A percentile compares a stretch with the other conserved stretches of the same genome.
Conservation (phyloP, 2,329 filamentous ascomycete genomes). For the Colletotrichum spaethianum region DNA sequence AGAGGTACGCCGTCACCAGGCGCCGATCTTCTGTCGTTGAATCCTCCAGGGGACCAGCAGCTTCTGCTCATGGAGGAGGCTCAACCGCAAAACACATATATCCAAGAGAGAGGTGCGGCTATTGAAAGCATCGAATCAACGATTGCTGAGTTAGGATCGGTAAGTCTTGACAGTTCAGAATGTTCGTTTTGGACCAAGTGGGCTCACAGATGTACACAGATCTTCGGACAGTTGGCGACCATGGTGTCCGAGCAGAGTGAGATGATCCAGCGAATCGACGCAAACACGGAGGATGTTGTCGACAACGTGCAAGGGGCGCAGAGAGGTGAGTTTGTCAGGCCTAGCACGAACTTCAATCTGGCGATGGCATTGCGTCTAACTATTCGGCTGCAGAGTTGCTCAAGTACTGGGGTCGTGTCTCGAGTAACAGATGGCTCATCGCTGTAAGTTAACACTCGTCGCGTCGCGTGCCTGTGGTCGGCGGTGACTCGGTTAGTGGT, state of each 20-base stretch:
- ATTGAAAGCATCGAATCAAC: slow-evolving; percentile 98
- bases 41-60: slow-evolving; percentile 89
- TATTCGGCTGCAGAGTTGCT: slow-evolving; percentile 74
- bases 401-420: slow-evolving; percentile 96
- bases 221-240: slow-evolving; percentile 93
- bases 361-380: slow-evolving; percentile 1
- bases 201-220: slow-evolving; percentile 53
- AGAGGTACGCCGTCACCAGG: slow-evolving; percentile 77
- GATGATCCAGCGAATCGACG: slow-evolving; percentile 97
- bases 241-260: slow-evolving; percentile 99
- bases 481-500: background rate
- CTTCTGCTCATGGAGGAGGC: slow-evolving; percentile 95
- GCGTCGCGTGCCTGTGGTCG: background rate
- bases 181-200: slow-evolving; percentile 47
- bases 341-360: background rate
- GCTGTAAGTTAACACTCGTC: slow-evolving; percentile 58
- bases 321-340: slow-evolving; percentile 55
- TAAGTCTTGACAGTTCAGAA: slow-evolving; percentile 43
- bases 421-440: slow-evolving; percentile 94
- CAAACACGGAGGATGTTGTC: slow-evolving; percentile 97
- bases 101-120: slow-evolving; percentile 92
- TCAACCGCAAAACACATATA: slow-evolving; percentile 87
- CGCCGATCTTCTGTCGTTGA: slow-evolving; percentile 84
- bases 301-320: slow-evolving; percentile 99
- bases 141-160: slow-evolving; percentile 86